Evolutionary conservation across 2,329 filamentous ascomycete species (phyloP), one percentile per base, ranked within the genome.

Genomic region (Ustilaginoidea virens): DNA sequence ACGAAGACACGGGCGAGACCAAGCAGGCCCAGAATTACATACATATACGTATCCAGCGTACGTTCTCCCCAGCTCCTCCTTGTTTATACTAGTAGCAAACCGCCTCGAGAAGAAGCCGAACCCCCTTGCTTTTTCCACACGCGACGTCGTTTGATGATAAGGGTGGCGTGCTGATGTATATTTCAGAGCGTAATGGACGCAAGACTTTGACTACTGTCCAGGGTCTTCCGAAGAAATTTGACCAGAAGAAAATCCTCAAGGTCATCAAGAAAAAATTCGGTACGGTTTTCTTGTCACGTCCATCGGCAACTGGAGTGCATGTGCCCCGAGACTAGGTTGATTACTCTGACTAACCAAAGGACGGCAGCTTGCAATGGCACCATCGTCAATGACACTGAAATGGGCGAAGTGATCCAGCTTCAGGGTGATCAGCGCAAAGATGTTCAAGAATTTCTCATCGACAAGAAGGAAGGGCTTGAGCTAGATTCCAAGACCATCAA

Each of bases 161-260:
- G 3, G 5, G 17, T 15, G n/a, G 4, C 16, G 28, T 26, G 33
- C 64, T 69, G 45, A 72, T 55, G 34, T 39, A 28, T 32, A 9
- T 14, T 27, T 19, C 58, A 96, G 87, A 98, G 69, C 90, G 90
- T 67, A 98, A 98, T 96, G 90, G 90, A 76, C 90, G 90, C 63
- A 98, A 98, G 75, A 96, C 90, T 69, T 73, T 98, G 80, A 98
- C 90, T 50, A 98, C 90, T 50, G 86, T 98, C 52, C 87, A 96
- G 74, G 90, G 90, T 63, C 77, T 98, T 51, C 87, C 90, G 41
- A 90, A 90, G 69, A 94, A 96, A 58, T 96, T 94, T 55, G 87
- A 94, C 65, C 85, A 90, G 63, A 96, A 94, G 76, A 94, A 94
- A 69, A 94, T 98, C 58, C 77, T 98, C 52, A 94, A 94, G 70